These are phyloP conservation scores for Thermothielavioides terrestris DNA, from an alignment of 495 filamentous ascomycete genomes.

Conservation along the genomic window DNA sequence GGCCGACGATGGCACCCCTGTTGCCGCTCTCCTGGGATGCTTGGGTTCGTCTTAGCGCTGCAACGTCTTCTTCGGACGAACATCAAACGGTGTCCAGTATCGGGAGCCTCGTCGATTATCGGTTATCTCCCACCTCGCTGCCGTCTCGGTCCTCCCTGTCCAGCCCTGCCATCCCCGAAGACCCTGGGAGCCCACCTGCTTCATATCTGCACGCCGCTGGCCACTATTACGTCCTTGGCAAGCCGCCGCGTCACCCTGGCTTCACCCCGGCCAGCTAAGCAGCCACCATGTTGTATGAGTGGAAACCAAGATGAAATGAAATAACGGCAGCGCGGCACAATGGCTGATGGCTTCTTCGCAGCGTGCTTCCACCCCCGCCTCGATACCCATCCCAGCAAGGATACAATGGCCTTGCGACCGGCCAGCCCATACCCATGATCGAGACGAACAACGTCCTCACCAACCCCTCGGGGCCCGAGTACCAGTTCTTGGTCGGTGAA, in stretches of 20 bases:
- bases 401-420: slow-evolving; percentile 56
- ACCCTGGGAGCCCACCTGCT: too few species aligned
- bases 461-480: slow-evolving; percentile 69
- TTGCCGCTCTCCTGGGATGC: background rate
- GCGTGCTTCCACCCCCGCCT: slow-evolving; percentile 77
- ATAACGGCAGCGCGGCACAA: background rate
- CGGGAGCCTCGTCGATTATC: too few species aligned
- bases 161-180: too few species aligned
- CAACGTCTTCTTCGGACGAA: background rate
- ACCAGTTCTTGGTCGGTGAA: slow-evolving; percentile 85
- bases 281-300: slow-evolving; percentile 26
- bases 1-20: background rate
- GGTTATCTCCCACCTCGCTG: too few species aligned
- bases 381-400: slow-evolving; percentile 62
- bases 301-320: background rate
- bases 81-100: background rate
- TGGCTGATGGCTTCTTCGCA: slow-evolving; percentile 29
- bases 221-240: too few species aligned
- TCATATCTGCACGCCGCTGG: background rate
- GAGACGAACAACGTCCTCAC: slow-evolving; percentile 87
- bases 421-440: slow-evolving; percentile 57
- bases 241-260: too few species aligned
- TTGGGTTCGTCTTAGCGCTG: too few species aligned
- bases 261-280: too few species aligned
- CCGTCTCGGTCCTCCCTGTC: too few species aligned